A percentile compares a stretch with the other conserved stretches of the same genome.
phyloP scores from a whole-genome alignment of 768 basidiomycete species.

The Mycena crocata region DNA sequence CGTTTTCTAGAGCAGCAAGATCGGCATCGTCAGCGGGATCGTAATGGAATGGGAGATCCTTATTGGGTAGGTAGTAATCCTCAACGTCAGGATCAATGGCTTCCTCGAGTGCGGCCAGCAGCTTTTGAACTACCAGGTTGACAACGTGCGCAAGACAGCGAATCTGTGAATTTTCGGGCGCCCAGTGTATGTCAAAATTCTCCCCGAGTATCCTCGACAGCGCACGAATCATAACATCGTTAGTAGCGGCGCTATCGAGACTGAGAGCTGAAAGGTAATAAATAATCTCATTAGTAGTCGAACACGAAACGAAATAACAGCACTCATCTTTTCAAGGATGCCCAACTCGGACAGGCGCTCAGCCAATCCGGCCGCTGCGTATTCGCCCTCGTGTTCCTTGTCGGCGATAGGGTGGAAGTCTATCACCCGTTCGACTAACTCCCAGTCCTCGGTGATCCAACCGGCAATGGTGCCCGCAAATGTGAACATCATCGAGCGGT shows the following conservation, averaged over 20 bases:
- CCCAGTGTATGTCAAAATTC: conserved; percentile 40
- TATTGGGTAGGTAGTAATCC: neutral
- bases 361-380: conserved; percentile 45
- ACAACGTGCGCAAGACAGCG: no score
- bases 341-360: conserved; percentile 35
- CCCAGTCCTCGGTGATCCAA: conserved; percentile 43
- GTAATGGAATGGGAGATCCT: neutral
- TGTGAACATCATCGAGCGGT: conserved; percentile 42
- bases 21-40: conserved; percentile 3
- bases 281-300: neutral
- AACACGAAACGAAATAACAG: neutral
- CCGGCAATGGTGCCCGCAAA: conserved; percentile 45
- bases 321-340: conserved; percentile 49
- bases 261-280: conserved; percentile 29
- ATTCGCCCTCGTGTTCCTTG: conserved; percentile 47
- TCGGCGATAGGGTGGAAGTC: conserved; percentile 47
- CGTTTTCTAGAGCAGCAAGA: neutral
- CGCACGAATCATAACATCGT: conserved; percentile 46
- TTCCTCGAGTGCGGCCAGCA: conserved; percentile 1
- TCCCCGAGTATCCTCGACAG: conserved; percentile 34
- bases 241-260: conserved; percentile 48
- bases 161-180: conserved; percentile 23
- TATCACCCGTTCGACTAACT: conserved; percentile 45
- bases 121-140: conserved; percentile 1
- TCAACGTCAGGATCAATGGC: neutral